These are phyloP conservation scores for Ceratobasidium sp. DNA, from an alignment of 1,284 basidiomycete genomes.

Conservation along the genomic window DNA sequence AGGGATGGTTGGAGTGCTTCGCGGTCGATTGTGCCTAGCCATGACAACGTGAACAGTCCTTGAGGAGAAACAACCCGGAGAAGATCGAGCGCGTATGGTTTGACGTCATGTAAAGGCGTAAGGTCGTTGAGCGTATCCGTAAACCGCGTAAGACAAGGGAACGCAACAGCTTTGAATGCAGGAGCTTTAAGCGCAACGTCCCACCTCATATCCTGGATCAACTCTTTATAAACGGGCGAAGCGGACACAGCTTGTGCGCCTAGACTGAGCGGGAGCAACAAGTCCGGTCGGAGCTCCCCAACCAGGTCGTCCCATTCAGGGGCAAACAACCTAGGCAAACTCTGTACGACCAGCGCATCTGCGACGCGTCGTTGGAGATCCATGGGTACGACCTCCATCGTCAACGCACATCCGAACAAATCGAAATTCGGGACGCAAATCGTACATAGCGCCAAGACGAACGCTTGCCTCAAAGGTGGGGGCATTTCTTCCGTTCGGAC, in stretches of 20 bases:
- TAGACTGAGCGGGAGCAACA: slow-evolving; percentile 31
- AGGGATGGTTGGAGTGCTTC: slow-evolving; percentile 28
- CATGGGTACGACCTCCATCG: slow-evolving; percentile 35
- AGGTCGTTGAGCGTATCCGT: slow-evolving; percentile 39
- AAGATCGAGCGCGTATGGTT: slow-evolving; percentile 27
- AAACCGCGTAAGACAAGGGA: slow-evolving; percentile 36
- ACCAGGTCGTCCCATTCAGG: slow-evolving; percentile 29
- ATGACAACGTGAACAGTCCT: slow-evolving; percentile 30
- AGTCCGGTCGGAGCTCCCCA: slow-evolving; percentile 12
- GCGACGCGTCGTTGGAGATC: slow-evolving; percentile 36
- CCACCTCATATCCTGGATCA: slow-evolving; percentile 43
- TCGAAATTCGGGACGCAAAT: slow-evolving; percentile 35
- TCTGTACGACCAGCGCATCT: slow-evolving; percentile 36
- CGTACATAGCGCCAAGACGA: slow-evolving; percentile 31
- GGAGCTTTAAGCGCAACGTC: slow-evolving; percentile 40
- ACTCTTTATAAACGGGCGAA: slow-evolving; percentile 33
- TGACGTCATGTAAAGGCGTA: slow-evolving; percentile 1
- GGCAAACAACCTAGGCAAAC: slow-evolving; percentile 21
- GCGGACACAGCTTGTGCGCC: slow-evolving; percentile 30
- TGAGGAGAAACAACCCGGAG: slow-evolving; percentile 17
- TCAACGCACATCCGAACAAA: slow-evolving; percentile 36
- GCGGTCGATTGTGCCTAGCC: slow-evolving; percentile 20
- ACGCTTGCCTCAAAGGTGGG: slow-evolving; percentile 31
- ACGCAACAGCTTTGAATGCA: slow-evolving; percentile 30
- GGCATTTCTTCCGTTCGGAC: slow-evolving; percentile 42